phyloP scores from a whole-genome alignment of 1,139 yeast species.

The Debaryomycetaceae sp. region DNA sequence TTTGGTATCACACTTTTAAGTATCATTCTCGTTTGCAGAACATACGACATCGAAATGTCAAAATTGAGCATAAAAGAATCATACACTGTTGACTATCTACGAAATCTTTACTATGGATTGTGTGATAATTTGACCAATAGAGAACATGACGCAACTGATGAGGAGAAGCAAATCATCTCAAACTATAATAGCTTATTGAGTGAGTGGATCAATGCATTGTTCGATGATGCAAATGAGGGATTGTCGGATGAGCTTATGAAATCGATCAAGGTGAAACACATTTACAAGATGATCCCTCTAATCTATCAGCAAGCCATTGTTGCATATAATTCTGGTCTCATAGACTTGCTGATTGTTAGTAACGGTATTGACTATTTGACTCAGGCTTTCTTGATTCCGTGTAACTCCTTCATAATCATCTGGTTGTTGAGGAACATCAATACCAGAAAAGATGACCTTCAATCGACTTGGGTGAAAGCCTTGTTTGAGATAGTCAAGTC shows the following conservation, averaged over 20 bases:
- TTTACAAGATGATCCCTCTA: constrained; percentile 65
- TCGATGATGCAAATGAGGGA: constrained; percentile 72
- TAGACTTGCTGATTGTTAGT: constrained; percentile 31
- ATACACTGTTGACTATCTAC: constrained; percentile 31
- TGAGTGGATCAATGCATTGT: constrained; percentile 79
- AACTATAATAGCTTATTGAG: constrained; percentile 51
- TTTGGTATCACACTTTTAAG: constrained; percentile 59
- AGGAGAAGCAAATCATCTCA: constrained; percentile 28
- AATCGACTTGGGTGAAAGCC: constrained; percentile 12
- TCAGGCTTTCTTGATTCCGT: constrained; percentile 40
- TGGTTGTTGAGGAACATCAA: constrained; percentile 24
- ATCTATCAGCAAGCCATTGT: constrained; percentile 70
- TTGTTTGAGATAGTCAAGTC: constrained; percentile 23
- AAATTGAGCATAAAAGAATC: constrained; percentile 24
- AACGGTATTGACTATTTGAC: constrained; percentile 46
- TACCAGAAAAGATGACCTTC: constrained; percentile 9
- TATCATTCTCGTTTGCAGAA: constrained; percentile 40
- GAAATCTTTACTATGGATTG: constrained; percentile 31
- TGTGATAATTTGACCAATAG: constrained; percentile 28
- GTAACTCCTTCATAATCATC: constrained; percentile 32
- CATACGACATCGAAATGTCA: constrained; percentile 40
- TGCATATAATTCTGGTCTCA: constrained; percentile 54
- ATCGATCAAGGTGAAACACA: constrained; percentile 62
- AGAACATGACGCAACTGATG: constrained; percentile 10
- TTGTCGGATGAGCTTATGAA: constrained; percentile 79